Percentiles rank a stretch among this genome's conserved stretches.
Conservation (phyloP, 345 rosid species). For the Leavenworthia alabamica region DNA sequence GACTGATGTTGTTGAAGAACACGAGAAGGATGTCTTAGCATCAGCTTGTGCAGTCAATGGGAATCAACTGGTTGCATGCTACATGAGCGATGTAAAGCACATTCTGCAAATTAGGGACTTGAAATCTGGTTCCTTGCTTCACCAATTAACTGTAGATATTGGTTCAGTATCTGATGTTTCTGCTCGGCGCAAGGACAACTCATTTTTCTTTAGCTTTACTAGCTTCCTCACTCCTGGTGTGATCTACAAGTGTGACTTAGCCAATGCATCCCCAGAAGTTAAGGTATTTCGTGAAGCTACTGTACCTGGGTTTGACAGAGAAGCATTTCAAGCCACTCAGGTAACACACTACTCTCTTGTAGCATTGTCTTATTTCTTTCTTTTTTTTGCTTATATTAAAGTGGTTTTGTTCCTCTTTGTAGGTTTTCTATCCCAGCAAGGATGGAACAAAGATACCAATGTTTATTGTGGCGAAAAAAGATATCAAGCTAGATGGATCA, state of each 20-base stretch:
- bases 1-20: slow-evolving; percentile 68
- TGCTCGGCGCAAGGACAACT: slow-evolving; percentile 56
- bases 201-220: slow-evolving; percentile 58
- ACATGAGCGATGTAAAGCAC: slow-evolving; percentile 83
- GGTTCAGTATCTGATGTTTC: slow-evolving; percentile 66
- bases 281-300: slow-evolving; percentile 67
- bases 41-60: slow-evolving; percentile 62
- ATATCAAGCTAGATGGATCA: slow-evolving; percentile 64
- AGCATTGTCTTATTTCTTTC: neutral
- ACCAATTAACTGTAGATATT: slow-evolving; percentile 67
- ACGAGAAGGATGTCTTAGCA: slow-evolving; percentile 71
- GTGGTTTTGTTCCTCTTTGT: neutral
- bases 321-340: slow-evolving; percentile 71
- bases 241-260: slow-evolving; percentile 69
- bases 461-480: slow-evolving; percentile 62
- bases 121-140: slow-evolving; percentile 67
- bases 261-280: slow-evolving; percentile 49
- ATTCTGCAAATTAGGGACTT: slow-evolving; percentile 76
- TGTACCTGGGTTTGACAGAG: slow-evolving; percentile 74
- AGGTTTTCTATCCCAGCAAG: slow-evolving; percentile 77
- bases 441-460: slow-evolving; percentile 78
- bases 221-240: slow-evolving; percentile 86
- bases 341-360: slow-evolving; percentile 31
- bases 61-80: slow-evolving; percentile 61
- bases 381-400: neutral